Evolutionary conservation across 257 asterid species (phyloP), one percentile per base, ranked within the genome.

Genomic region (Solanum acaule): DNA sequence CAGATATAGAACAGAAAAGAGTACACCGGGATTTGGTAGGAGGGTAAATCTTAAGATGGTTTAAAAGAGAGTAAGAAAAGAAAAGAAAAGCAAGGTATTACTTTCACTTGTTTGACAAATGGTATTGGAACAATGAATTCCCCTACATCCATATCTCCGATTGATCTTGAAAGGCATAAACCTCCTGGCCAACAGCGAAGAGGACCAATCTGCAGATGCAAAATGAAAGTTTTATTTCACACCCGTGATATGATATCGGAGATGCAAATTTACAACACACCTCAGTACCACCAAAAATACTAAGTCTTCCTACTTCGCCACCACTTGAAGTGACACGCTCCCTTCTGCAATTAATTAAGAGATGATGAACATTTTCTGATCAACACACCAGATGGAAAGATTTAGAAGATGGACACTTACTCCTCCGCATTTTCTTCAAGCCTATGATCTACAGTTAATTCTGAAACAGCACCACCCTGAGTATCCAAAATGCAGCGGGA

Each of bases 131-230:
- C 97, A 22, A 95, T 95, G 90, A 90, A 95, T 88, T 94, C 98
- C 5, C 97, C 97, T 11, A 95, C 96, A 83, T 95, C 97, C 96
- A 94, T 95, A 88, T 95, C 98, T 25, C 98, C 95, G 1, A 94
- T 95, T 87, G 98, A 95, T 92, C 98, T 90, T 14, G 97, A 95
- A 88, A 95, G 98, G 90, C 97, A 93, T 84, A 95, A 92, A 44
- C 97, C 98, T 29, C 98, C 96, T 3, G 98, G 97, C 98, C 98
- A 95, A 90, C 97, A 95, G 31, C 98, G 95, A 29, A 95, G 95
- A 83, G 97, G 98, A 67, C 98, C 98, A 23, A 94, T 72, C 96
- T 94, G 87, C 59, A 42, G 75, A 88, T 34, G 40, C 29, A 65
- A 63, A 88, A 35, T 56, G 65, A 84, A 34, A 46, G 40, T 59